Percentiles rank a stretch among this genome's conserved stretches.
Evolutionary conservation across 345 rosid genomes (phyloP).

Genomic region (Aquilaria yunnanensis): DNA sequence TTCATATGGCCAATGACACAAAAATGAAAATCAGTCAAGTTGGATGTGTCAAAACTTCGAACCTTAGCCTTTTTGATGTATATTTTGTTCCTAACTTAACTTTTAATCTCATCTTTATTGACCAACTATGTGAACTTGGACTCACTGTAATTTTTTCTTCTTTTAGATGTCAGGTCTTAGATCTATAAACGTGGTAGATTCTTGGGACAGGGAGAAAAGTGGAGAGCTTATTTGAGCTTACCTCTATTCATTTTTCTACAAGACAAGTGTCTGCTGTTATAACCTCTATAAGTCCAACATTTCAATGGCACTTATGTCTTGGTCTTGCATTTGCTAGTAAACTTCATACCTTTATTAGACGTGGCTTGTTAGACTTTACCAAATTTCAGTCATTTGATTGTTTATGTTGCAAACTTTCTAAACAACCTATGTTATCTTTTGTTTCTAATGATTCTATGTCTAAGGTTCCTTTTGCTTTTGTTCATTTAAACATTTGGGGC

Average conservation of each 20-base stretch:
- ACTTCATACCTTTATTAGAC: neutral
- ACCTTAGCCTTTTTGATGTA: too few species aligned
- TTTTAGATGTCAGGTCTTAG: neutral
- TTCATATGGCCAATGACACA: too few species aligned
- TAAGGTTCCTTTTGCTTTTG: neutral
- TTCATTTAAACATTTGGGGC: neutral
- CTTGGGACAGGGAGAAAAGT: neutral
- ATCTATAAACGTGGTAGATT: neutral
- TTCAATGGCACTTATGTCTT: neutral
- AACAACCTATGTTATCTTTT: neutral
- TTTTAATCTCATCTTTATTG: too few species aligned
- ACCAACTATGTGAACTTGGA: neutral
- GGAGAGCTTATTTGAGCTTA: neutral
- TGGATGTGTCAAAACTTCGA: too few species aligned
- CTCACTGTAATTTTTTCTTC: neutral
- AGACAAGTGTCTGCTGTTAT: neutral
- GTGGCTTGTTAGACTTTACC: too few species aligned
- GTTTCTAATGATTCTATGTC: neutral
- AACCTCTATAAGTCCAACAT: neutral
- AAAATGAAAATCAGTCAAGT: too few species aligned
- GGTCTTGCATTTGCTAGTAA: neutral
- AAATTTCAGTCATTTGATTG: too few species aligned
- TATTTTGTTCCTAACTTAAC: too few species aligned
- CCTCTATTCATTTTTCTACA: neutral
- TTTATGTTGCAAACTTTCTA: neutral